Conservation (phyloP, 208 protist genomes). For the Crithidia mellificae region DNA sequence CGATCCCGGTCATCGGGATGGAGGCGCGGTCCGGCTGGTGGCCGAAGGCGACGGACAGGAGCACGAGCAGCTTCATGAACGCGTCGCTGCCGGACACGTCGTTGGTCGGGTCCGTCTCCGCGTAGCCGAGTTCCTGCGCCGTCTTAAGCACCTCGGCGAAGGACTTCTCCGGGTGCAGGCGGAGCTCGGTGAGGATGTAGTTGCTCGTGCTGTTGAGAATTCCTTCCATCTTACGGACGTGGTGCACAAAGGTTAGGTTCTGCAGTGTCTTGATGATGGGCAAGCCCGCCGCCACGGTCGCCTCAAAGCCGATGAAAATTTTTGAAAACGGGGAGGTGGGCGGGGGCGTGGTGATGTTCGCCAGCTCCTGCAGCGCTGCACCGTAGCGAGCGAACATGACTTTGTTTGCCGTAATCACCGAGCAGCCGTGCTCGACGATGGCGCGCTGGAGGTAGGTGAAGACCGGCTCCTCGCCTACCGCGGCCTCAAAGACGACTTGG, state of each 20-base stretch:
- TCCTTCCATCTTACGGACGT: conserved; percentile 38
- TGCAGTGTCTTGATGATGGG: conserved; percentile 45
- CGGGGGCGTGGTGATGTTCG: conserved; percentile 13
- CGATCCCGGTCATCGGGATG: conserved; percentile 37
- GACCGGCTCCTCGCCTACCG: conserved; percentile 39
- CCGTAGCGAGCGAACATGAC: conserved; percentile 43
- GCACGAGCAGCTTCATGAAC: conserved; percentile 41
- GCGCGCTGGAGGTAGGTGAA: conserved; percentile 31
- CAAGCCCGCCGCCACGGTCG: conserved; percentile 35
- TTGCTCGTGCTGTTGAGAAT: conserved; percentile 48
- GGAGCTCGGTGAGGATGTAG: conserved; percentile 42
- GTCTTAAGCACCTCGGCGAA: conserved; percentile 31
- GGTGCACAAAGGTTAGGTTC: conserved; percentile 33
- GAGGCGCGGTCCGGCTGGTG: conserved; percentile 32
- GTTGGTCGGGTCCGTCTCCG: conserved; percentile 43
- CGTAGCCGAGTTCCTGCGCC: conserved; percentile 44
- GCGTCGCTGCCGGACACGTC: conserved; percentile 44
- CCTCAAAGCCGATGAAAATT: conserved; percentile 36
- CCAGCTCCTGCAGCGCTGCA: conserved; percentile 34
- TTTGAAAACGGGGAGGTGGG: conserved; percentile 19
- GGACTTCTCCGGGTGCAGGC: conserved; percentile 27
- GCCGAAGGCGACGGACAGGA: conserved; percentile 32
- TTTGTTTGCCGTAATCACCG: conserved; percentile 45
- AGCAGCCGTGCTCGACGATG: conserved; percentile 34
- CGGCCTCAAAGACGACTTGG: conserved; percentile 40